Percentiles rank a stretch among this genome's conserved stretches.
These are phyloP conservation scores for Syzygium grande DNA, from an alignment of 345 rosid species.

Conservation along the genomic window DNA sequence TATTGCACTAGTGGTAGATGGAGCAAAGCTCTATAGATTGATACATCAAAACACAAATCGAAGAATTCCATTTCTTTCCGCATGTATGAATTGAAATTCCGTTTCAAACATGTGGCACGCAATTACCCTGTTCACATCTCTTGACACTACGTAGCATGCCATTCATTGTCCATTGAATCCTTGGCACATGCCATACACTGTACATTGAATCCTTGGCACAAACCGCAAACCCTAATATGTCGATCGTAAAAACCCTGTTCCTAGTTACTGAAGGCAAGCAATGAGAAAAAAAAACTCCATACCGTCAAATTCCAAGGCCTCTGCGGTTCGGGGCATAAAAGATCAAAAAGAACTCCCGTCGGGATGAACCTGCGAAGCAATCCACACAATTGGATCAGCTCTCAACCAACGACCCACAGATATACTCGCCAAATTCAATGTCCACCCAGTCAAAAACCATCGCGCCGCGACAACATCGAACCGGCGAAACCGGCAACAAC, in stretches of 20 bases:
- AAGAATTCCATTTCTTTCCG: background rate
- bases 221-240: background rate
- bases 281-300: background rate
- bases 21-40: background rate
- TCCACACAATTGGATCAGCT: background rate
- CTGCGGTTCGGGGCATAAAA: constrained; percentile 76
- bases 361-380: constrained; percentile 65
- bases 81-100: background rate
- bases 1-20: background rate
- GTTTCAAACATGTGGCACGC: background rate
- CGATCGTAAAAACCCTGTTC: background rate
- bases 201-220: background rate
- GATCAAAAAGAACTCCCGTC: constrained; percentile 90
- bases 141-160: background rate
- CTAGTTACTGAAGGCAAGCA: background rate
- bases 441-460: background rate
- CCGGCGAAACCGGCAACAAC: background rate
- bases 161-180: background rate
- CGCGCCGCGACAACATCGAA: background rate
- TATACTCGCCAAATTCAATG: background rate
- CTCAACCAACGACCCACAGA: background rate
- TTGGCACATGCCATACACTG: background rate
- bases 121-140: background rate
- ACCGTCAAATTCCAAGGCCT: constrained; percentile 98
- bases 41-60: background rate